Conservation (phyloP, 306 rosid species). For the Fagus crenata region DNA sequence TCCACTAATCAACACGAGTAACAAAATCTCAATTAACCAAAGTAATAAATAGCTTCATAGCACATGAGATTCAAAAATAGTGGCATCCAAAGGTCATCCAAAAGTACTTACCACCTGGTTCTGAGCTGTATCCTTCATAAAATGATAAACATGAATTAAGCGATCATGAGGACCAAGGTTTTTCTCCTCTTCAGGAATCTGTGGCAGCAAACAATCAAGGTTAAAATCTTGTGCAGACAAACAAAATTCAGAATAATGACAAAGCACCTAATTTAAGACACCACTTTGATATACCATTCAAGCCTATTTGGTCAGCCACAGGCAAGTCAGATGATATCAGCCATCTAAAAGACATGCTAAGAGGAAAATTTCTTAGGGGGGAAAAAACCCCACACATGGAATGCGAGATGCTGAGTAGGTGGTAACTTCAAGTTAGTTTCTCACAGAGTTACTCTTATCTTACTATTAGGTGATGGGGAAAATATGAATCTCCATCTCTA, state of each 20-base stretch:
- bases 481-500: too few species aligned
- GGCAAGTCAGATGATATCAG: not conserved
- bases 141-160: constrained; percentile 83
- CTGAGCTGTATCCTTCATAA: constrained; percentile 77
- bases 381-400: too few species aligned
- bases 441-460: too few species aligned
- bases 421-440: too few species aligned
- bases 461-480: too few species aligned
- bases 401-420: too few species aligned
- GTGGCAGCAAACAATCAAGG: constrained; percentile 13
- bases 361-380: too few species aligned
- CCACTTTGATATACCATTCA: not conserved
- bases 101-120: constrained; percentile 52
- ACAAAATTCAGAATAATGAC: not conserved
- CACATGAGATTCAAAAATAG: not conserved
- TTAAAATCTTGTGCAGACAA: not conserved
- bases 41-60: not conserved
- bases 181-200: constrained; percentile 93
- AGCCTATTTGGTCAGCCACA: not conserved
- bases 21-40: not conserved
- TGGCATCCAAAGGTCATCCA: not conserved
- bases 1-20: not conserved
- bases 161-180: constrained; percentile 72
- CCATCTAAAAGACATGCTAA: not conserved
- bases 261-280: not conserved